Conservation (phyloP, 2,329 filamentous ascomycete species). For the Pleomassaria siparia region DNA sequence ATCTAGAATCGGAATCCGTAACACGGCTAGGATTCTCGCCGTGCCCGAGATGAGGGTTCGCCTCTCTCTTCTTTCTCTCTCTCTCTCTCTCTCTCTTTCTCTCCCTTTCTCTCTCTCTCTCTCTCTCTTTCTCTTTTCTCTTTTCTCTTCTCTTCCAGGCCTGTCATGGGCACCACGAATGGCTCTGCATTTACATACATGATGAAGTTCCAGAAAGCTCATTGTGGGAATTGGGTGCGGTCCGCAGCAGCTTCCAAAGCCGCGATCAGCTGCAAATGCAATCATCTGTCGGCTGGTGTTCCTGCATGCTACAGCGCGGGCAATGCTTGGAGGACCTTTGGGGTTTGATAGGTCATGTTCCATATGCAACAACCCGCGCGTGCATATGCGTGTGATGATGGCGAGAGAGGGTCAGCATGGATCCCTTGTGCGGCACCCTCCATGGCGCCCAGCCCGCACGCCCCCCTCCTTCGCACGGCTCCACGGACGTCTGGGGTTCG, state of each 20-base stretch:
- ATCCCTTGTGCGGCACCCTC: slow-evolving; percentile 27
- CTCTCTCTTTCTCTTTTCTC: neutral
- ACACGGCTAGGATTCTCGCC: slow-evolving; percentile 15
- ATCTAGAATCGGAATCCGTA: slow-evolving; percentile 35
- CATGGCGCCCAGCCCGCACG: slow-evolving; percentile 16
- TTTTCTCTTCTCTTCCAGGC: neutral
- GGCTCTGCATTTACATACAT: neutral
- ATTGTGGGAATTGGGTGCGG: slow-evolving; percentile 9
- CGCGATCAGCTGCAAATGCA: slow-evolving; percentile 20
- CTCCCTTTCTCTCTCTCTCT: neutral
- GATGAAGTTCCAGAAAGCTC: slow-evolving; percentile 17
- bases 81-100: neutral
- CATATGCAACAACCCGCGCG: slow-evolving; percentile 37
- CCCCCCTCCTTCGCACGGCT: slow-evolving; percentile 15
- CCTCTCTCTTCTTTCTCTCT: neutral
- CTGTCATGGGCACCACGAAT: no score
- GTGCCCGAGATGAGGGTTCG: slow-evolving; percentile 15
- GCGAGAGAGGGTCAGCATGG: neutral
- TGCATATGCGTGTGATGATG: slow-evolving; percentile 43
- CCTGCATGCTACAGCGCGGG: slow-evolving; percentile 40
- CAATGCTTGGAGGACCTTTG: slow-evolving; percentile 17
- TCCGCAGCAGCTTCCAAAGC: slow-evolving; percentile 9
- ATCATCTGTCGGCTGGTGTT: slow-evolving; percentile 29
- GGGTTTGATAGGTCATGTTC: slow-evolving; percentile 30
- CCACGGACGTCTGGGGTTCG: slow-evolving; percentile 9